Percentiles rank a stretch among this genome's conserved stretches.
Conservation (phyloP, 768 basidiomycete species). For the Hebeloma cylindrosporum region DNA sequence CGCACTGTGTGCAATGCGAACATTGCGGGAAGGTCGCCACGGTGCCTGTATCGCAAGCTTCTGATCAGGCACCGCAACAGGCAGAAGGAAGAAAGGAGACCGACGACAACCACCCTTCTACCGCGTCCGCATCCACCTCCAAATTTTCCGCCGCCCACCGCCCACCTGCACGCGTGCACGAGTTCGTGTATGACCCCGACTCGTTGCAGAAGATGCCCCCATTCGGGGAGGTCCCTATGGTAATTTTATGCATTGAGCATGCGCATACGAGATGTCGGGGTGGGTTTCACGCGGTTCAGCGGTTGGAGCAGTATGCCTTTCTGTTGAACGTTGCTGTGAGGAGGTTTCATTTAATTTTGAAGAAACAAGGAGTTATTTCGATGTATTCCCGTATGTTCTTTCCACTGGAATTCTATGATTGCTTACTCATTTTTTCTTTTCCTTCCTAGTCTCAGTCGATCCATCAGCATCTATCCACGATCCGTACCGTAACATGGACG, state of each 20-base stretch:
- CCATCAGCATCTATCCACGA: conserved; percentile 43
- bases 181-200: conserved; percentile 77
- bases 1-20: conserved; percentile 84
- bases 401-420: conserved; percentile 4
- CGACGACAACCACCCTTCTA: conserved; percentile 30
- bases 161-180: conserved; percentile 76
- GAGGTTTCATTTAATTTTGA: conserved; percentile 82
- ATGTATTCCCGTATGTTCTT: conserved; percentile 62
- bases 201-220: conserved; percentile 65
- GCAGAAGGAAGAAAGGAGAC: conserved; percentile 55
- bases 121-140: conserved; percentile 43
- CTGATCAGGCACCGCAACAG: no score
- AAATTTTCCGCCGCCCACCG: conserved; percentile 67
- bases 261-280: conserved; percentile 60
- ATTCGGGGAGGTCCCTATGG: conserved; percentile 71
- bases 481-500: conserved; percentile 82
- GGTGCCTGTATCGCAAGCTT: conserved; percentile 57
- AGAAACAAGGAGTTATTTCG: conserved; percentile 89
- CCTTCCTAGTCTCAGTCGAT: conserved; percentile 26
- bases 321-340: conserved; percentile 93
- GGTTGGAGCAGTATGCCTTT: conserved; percentile 97
- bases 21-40: conserved; percentile 78
- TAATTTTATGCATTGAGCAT: conserved; percentile 79
- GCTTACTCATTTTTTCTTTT: conserved; percentile 9
- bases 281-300: conserved; percentile 90